Evolutionary conservation across 1,139 yeast genomes (phyloP).

Genomic region (Protomyces inouyei): DNA sequence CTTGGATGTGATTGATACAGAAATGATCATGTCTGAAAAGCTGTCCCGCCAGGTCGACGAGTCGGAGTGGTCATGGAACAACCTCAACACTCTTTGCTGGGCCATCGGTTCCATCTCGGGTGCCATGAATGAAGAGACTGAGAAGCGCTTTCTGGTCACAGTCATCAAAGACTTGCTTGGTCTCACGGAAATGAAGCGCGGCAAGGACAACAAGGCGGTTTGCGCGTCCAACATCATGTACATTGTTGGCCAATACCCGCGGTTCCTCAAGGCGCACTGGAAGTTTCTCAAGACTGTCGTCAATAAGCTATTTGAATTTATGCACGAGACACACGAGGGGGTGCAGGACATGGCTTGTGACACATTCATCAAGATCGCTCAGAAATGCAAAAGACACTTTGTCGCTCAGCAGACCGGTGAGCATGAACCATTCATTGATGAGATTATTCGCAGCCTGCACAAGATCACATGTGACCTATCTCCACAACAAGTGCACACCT

Average conservation of each 20-base stretch:
- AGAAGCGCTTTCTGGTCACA: constrained; percentile 82
- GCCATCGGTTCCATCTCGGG: constrained; percentile 99
- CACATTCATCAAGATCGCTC: constrained; percentile 90
- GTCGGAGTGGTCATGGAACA: constrained; percentile 98
- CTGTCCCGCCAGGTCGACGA: constrained; percentile 91
- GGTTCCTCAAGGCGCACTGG: constrained; percentile 97
- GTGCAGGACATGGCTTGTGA: constrained; percentile 99
- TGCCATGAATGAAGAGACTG: constrained; percentile 97
- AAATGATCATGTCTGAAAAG: constrained; percentile 86
- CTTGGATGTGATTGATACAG: constrained; percentile 89
- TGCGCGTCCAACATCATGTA: constrained; percentile 99
- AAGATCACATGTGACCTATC: constrained; percentile 84
- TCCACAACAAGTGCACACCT: constrained; percentile 97
- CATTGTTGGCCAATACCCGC: constrained; percentile 97
- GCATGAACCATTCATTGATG: constrained; percentile 86
- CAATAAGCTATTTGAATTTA: constrained; percentile 89
- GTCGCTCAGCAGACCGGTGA: constrained; percentile 83
- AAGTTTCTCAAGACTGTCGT: constrained; percentile 92
- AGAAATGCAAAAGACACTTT: constrained; percentile 91
- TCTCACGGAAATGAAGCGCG: constrained; percentile 91
- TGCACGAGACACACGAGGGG: constrained; percentile 95
- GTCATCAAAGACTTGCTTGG: constrained; percentile 89
- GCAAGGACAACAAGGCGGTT: constrained; percentile 96
- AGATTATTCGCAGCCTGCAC: constrained; percentile 77
- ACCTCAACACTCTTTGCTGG: constrained; percentile 96